These are phyloP conservation scores for Neurospora sp. DNA, from an alignment of 495 filamentous ascomycete genomes.

Conservation along the genomic window DNA sequence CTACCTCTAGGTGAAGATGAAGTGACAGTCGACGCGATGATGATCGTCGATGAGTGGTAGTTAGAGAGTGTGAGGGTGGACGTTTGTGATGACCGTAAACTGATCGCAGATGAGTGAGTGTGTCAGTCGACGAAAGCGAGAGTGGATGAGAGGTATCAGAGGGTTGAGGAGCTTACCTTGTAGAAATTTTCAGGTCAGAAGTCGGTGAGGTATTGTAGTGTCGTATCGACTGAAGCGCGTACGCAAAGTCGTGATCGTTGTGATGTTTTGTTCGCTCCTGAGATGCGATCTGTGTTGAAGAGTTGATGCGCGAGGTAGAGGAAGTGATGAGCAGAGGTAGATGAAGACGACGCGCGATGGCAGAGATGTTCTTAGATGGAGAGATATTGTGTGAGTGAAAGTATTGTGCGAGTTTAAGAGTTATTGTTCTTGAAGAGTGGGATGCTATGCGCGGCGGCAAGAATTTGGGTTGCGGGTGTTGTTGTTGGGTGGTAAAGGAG, in stretches of 20 bases:
- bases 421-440: not conserved
- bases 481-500: not conserved
- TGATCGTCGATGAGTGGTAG: not conserved
- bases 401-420: not conserved
- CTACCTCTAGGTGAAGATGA: not conserved
- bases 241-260: not conserved
- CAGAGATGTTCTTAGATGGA: not conserved
- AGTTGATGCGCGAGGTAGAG: not conserved
- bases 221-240: not conserved
- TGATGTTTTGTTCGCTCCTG: not conserved
- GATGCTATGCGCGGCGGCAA: not conserved
- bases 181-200: not conserved
- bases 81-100: not conserved
- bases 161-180: not conserved
- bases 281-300: no score
- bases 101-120: not conserved
- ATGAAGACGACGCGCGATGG: not conserved
- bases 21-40: not conserved
- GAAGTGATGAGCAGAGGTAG: not conserved
- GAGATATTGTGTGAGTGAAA: not conserved
- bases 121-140: not conserved
- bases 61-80: not conserved
- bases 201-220: not conserved
- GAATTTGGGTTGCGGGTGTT: not conserved
- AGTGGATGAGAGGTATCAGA: not conserved